These are phyloP conservation scores for Trichosanthes cucumerina DNA, from an alignment of 306 rosid species.

Conservation along the genomic window DNA sequence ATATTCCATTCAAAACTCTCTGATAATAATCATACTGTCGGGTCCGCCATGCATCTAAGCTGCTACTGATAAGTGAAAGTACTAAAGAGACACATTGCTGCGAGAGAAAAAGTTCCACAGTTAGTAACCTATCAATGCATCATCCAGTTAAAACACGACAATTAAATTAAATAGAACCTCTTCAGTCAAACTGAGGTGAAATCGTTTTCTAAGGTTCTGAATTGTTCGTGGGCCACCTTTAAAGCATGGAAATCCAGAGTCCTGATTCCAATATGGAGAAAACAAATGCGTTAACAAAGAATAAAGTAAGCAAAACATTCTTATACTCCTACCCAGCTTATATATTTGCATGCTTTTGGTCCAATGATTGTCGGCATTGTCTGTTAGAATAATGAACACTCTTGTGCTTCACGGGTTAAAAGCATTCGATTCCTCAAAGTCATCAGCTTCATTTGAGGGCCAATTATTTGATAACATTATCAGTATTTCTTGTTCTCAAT, in stretches of 20 bases:
- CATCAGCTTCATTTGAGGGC: neutral
- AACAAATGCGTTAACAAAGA: conserved; percentile 14
- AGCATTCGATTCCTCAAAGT: neutral
- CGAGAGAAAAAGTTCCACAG: conserved; percentile 7
- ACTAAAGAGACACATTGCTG: conserved; percentile 99
- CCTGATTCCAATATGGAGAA: conserved; percentile 45
- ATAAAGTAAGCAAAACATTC: neutral
- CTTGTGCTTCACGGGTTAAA: neutral
- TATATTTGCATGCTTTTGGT: neutral
- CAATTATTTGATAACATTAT: neutral
- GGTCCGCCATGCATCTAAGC: conserved; percentile 99
- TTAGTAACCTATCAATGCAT: neutral
- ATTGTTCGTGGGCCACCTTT: conserved; percentile 95
- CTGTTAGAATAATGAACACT: neutral
- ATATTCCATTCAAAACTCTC: conserved; percentile 91
- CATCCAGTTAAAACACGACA: neutral
- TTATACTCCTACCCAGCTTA: neutral
- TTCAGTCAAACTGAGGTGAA: conserved; percentile 87
- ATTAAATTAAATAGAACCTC: conserved; percentile 50
- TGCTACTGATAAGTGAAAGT: conserved; percentile 91
- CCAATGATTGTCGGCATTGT: neutral
- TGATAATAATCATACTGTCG: conserved; percentile 98
- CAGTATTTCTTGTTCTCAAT: neutral
- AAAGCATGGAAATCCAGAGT: conserved; percentile 95
- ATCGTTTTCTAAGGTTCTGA: conserved; percentile 91